A percentile compares a stretch with the other conserved stretches of the same genome.
phyloP scores from a whole-genome alignment of 352 stramenopile genomes.

The Pythium plurisporium region DNA sequence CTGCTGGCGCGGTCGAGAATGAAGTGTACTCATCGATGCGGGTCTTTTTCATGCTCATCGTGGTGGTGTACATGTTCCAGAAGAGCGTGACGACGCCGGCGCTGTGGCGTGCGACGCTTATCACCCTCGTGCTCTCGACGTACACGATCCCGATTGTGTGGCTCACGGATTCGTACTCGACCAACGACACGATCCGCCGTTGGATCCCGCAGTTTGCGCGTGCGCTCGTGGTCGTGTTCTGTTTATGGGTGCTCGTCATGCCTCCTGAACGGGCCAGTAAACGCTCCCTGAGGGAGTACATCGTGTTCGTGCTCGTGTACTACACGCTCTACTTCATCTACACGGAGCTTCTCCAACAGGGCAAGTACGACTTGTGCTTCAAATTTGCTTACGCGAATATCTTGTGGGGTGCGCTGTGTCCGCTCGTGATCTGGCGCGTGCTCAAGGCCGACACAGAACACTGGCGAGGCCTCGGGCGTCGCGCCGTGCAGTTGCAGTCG shows the following conservation, averaged over 20 bases:
- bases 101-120: conserved; percentile 28
- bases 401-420: conserved; percentile 46
- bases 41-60: conserved; percentile 43
- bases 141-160: conserved; percentile 31
- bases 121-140: conserved; percentile 30
- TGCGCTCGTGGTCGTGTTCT: conserved; percentile 10
- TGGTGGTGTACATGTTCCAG: conserved; percentile 51
- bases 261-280: conserved; percentile 10
- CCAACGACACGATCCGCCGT: conserved; percentile 11
- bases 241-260: conserved; percentile 16
- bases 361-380: conserved; percentile 25
- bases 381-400: conserved; percentile 33
- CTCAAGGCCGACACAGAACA: conserved; percentile 34
- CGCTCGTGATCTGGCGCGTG: conserved; percentile 50
- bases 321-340: conserved; percentile 16
- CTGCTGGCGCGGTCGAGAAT: conserved; percentile 42
- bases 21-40: too few species aligned
- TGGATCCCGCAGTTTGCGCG: conserved; percentile 9
- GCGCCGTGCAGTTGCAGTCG: conserved; percentile 47
- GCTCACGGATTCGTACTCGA: too few species aligned
- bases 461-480: conserved; percentile 38
- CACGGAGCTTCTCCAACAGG: conserved; percentile 29
- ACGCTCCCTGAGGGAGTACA: conserved; percentile 9
- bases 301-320: conserved; percentile 32
- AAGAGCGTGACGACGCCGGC: conserved; percentile 48